phyloP scores from a whole-genome alignment of 169 alveolate genomes.

The Neospora caninum region DNA sequence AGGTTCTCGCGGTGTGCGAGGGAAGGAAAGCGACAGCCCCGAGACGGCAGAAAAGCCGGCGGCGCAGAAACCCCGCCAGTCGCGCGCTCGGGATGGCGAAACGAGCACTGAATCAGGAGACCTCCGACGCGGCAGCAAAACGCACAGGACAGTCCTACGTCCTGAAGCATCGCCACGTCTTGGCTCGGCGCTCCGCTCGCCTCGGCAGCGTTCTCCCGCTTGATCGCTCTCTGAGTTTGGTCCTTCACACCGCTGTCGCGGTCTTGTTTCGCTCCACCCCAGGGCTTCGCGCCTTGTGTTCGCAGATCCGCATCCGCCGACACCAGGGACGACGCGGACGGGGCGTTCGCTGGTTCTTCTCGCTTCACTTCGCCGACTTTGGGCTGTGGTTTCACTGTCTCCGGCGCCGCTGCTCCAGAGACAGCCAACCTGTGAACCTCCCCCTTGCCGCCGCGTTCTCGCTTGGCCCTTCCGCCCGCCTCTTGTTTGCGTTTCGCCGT shows the following conservation, averaged over 20 bases:
- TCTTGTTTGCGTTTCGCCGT: background rate
- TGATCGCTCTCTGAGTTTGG: background rate
- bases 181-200: background rate
- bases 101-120: background rate
- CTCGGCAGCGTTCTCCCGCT: background rate
- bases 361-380: background rate
- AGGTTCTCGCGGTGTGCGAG: too few relatives aligned
- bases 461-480: background rate
- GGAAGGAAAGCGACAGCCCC: too few relatives aligned
- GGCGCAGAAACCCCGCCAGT: too few relatives aligned
- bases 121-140: background rate
- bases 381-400: background rate
- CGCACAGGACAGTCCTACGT: background rate
- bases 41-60: too few relatives aligned
- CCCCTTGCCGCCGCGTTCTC: background rate
- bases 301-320: too few relatives aligned
- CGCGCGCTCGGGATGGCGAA: background rate
- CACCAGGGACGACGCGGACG: too few relatives aligned
- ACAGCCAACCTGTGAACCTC: background rate
- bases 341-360: background rate
- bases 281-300: too few relatives aligned
- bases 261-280: too few relatives aligned
- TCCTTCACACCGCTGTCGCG: background rate
- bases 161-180: background rate
- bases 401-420: background rate